Conservation (phyloP, 176 grass and related monocot species). For the Aegilops tauschii region DNA sequence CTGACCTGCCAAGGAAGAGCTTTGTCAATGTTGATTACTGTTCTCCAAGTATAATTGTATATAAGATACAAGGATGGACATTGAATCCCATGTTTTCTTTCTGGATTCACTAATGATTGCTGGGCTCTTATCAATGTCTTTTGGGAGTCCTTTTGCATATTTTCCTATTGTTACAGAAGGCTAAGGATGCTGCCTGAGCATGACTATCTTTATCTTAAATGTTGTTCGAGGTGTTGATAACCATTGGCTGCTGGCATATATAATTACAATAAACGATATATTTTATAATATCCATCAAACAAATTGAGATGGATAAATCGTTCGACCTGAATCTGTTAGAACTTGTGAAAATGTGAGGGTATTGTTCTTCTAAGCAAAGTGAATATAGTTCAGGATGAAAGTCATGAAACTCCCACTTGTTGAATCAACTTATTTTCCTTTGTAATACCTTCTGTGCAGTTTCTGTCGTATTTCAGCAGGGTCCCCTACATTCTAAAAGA, state of each 20-base stretch:
- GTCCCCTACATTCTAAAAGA: neutral
- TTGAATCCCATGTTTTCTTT: constrained; percentile 3
- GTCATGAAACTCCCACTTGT: neutral
- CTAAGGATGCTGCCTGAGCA: neutral
- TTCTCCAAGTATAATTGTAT: constrained; percentile 8
- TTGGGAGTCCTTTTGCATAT: constrained; percentile 7
- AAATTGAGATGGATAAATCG: constrained; percentile 4
- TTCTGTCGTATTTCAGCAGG: neutral
- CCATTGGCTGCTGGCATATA: neutral
- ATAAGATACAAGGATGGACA: constrained; percentile 12
- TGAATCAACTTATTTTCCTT: neutral
- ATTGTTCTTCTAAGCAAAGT: neutral
- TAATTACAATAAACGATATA: neutral
- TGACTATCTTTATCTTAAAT: constrained; percentile 9
- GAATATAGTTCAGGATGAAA: neutral
- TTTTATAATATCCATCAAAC: neutral
- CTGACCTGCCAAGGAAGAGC: constrained; percentile 64
- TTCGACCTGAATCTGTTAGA: constrained; percentile 3
- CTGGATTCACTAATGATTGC: neutral
- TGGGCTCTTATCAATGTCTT: neutral
- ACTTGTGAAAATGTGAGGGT: neutral
- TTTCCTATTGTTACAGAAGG: constrained; percentile 7
- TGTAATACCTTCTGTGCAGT: neutral
- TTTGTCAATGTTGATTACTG: neutral
- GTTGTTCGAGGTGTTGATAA: neutral